These are phyloP conservation scores for Metschnikowia reukaufii DNA, from an alignment of 805 yeast species.

Conservation along the genomic window DNA sequence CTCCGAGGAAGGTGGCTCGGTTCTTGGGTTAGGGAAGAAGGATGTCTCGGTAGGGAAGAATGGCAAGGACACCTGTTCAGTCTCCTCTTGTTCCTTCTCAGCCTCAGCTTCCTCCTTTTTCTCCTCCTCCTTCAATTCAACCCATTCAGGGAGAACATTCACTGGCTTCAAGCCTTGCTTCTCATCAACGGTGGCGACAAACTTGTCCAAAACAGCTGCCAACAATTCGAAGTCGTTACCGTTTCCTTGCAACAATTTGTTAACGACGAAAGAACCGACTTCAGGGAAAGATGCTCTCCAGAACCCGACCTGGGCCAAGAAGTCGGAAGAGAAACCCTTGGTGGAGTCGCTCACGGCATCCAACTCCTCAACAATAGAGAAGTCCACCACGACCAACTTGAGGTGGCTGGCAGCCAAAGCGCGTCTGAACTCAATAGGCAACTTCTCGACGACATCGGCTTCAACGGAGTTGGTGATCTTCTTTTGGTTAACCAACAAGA, in stretches of 20 bases:
- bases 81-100: conserved; percentile 26
- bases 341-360: conserved; percentile 53
- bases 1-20: conserved; percentile 28
- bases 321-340: conserved; percentile 66
- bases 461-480: conserved; percentile 37
- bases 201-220: conserved; percentile 66
- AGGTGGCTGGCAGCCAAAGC: conserved; percentile 52
- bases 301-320: conserved; percentile 77
- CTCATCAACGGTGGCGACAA: conserved; percentile 59
- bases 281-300: conserved; percentile 71
- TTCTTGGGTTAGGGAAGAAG: conserved; percentile 61
- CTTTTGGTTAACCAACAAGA: conserved; percentile 43
- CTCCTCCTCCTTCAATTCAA: conserved; percentile 25
- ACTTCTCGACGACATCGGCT: conserved; percentile 51
- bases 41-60: conserved; percentile 63
- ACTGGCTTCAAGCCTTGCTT: conserved; percentile 40
- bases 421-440: conserved; percentile 55
- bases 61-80: conserved; percentile 38
- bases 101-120: conserved; percentile 22
- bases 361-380: conserved; percentile 60
- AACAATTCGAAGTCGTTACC: conserved; percentile 80
- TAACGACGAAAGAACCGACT: conserved; percentile 63
- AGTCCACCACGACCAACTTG: conserved; percentile 59
- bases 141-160: conserved; percentile 34
- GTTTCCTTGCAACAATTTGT: conserved; percentile 75